These are phyloP conservation scores for Paraconiothyrium brasiliense DNA, from an alignment of 2,329 filamentous ascomycete species.

Conservation along the genomic window DNA sequence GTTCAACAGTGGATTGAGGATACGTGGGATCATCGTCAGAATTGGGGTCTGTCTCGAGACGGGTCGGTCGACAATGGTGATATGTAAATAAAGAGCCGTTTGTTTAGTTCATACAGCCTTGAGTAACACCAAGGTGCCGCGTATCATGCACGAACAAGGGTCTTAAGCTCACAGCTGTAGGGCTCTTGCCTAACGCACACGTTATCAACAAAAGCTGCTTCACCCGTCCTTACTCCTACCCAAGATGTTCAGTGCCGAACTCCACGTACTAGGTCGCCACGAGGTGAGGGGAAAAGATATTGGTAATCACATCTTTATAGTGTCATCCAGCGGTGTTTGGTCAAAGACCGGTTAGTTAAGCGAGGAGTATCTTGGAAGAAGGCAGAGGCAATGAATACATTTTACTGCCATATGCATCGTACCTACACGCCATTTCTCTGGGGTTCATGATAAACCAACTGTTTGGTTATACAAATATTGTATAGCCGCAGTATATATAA, in stretches of 20 bases:
- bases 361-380: slow-evolving; percentile 2
- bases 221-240: slow-evolving; percentile 1
- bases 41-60: slow-evolving; percentile 14
- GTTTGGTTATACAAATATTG: slow-evolving; percentile 3
- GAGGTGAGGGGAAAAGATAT: neutral
- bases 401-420: slow-evolving; percentile 1
- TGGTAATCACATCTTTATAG: slow-evolving; percentile 1
- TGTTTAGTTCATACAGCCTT: slow-evolving; percentile 1
- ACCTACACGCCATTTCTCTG: neutral
- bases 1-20: slow-evolving; percentile 20
- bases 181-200: slow-evolving; percentile 1
- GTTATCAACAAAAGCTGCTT: slow-evolving; percentile 5
- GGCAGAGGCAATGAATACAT: slow-evolving; percentile 3
- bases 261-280: neutral
- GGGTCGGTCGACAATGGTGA: slow-evolving; percentile 23
- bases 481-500: neutral
- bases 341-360: neutral
- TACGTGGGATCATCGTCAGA: slow-evolving; percentile 10
- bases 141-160: slow-evolving; percentile 3
- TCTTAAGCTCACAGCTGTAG: slow-evolving; percentile 2
- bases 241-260: neutral
- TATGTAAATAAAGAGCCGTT: neutral
- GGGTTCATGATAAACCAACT: slow-evolving; percentile 1
- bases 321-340: neutral
- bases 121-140: slow-evolving; percentile 2